A percentile compares a stretch with the other conserved stretches of the same genome.
Evolutionary conservation across 257 asterid species (phyloP).

Genomic region (Solanum piurae): DNA sequence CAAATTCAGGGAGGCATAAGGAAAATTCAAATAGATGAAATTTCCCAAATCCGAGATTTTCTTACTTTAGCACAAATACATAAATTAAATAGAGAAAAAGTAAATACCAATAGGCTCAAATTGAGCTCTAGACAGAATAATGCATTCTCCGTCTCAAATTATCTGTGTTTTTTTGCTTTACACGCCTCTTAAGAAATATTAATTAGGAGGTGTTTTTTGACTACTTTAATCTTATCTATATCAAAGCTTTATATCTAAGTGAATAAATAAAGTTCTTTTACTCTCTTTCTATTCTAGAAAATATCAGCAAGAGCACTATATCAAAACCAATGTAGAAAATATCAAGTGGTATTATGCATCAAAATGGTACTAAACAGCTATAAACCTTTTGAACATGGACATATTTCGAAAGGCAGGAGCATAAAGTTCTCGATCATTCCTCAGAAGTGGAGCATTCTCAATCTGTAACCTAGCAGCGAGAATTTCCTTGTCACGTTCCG

Average conservation of each 20-base stretch:
- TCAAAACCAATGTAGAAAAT: not conserved
- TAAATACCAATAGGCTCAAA: not conserved
- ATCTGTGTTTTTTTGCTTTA: not conserved
- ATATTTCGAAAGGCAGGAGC: constrained; percentile 69
- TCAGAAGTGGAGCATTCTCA: constrained; percentile 44
- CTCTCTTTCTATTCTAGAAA: not conserved
- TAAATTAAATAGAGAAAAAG: not conserved
- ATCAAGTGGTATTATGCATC: not conserved
- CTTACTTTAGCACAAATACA: not conserved
- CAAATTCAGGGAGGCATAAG: not conserved
- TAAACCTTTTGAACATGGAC: constrained; percentile 74
- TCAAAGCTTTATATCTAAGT: no score
- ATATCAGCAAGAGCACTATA: not conserved
- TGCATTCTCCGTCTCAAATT: not conserved
- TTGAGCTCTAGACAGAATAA: not conserved
- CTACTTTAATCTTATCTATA: not conserved
- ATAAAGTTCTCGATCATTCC: constrained; percentile 42
- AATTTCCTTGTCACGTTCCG: constrained; percentile 65
- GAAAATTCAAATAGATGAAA: not conserved
- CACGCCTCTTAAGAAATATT: not conserved
- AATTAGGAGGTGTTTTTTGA: not conserved
- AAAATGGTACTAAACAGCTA: not conserved
- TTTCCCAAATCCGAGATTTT: not conserved
- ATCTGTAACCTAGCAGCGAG: constrained; percentile 49
- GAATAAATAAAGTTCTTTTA: not conserved